Percentiles rank a stretch among this genome's conserved stretches.
phyloP scores from a whole-genome alignment of 352 stramenopile species.

The Pythium rhizo-oryzae region DNA sequence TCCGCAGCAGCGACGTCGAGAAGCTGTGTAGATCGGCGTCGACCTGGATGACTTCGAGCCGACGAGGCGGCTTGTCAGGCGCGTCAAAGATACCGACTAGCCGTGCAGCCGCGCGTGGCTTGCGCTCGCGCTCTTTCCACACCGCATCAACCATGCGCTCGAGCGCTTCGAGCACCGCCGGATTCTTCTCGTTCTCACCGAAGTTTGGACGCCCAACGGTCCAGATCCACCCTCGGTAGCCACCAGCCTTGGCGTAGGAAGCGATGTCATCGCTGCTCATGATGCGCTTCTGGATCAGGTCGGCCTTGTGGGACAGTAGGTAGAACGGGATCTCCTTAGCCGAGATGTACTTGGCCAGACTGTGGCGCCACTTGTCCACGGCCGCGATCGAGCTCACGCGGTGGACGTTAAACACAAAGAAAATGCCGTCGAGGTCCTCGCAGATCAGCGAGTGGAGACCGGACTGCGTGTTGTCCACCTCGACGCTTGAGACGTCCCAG shows the following conservation, averaged over 20 bases:
- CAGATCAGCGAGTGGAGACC: conserved; percentile 77
- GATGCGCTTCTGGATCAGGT: conserved; percentile 83
- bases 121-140: conserved; percentile 24
- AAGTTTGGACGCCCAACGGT: conserved; percentile 76
- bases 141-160: conserved; percentile 67
- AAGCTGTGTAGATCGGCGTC: conserved; percentile 66
- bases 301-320: conserved; percentile 81
- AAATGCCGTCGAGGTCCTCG: conserved; percentile 80
- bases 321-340: conserved; percentile 80
- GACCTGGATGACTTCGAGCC: conserved; percentile 55
- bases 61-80: conserved; percentile 26
- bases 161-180: conserved; percentile 69
- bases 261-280: conserved; percentile 88
- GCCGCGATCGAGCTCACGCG: conserved; percentile 85
- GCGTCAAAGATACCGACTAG: conserved; percentile 54
- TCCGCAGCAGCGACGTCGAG: conserved; percentile 64
- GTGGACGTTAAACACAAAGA: conserved; percentile 90
- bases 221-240: conserved; percentile 87
- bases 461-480: conserved; percentile 61
- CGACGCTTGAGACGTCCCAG: conserved; percentile 79
- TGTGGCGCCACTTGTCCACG: conserved; percentile 84
- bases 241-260: conserved; percentile 65
- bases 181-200: conserved; percentile 83
- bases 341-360: conserved; percentile 70
- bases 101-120: background rate